These are phyloP conservation scores for Rhazya stricta DNA, from an alignment of 257 asterid species.

Conservation along the genomic window DNA sequence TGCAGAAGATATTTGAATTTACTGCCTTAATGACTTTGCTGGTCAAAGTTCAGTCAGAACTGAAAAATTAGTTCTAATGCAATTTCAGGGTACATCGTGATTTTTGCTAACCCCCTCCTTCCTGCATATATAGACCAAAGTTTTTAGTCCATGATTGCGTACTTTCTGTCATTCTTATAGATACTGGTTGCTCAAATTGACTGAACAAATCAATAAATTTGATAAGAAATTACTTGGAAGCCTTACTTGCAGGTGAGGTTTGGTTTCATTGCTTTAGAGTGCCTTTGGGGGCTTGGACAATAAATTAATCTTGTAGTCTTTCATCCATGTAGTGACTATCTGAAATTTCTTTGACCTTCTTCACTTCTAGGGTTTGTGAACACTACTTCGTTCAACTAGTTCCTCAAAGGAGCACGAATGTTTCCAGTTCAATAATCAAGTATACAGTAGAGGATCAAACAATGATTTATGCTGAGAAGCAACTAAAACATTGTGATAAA, in stretches of 20 bases:
- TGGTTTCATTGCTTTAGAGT: not conserved
- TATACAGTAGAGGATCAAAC: not conserved
- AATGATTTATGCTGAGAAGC: not conserved
- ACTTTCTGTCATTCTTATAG: not conserved
- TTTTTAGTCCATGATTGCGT: not conserved
- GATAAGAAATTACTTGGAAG: not conserved
- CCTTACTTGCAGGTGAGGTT: not conserved
- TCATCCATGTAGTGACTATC: not conserved
- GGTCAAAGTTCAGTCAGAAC: not conserved
- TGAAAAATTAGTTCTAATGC: not conserved
- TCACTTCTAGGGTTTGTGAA: not conserved
- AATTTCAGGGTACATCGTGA: not conserved
- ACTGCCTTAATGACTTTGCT: not conserved
- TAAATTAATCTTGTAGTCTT: not conserved
- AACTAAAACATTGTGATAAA: not conserved
- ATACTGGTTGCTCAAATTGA: constrained; percentile 3
- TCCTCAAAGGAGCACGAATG: too few species aligned
- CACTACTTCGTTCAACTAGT: not conserved
- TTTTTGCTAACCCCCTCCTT: not conserved
- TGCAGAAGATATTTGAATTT: not conserved
- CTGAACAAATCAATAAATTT: not conserved
- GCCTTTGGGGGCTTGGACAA: not conserved
- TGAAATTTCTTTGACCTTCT: not conserved
- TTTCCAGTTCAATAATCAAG: not conserved
- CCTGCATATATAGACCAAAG: not conserved